Percentiles rank a stretch among this genome's conserved stretches.
Evolutionary conservation across 2,329 filamentous ascomycete species (phyloP).

Genomic region (Aspergillus calidoustus): DNA sequence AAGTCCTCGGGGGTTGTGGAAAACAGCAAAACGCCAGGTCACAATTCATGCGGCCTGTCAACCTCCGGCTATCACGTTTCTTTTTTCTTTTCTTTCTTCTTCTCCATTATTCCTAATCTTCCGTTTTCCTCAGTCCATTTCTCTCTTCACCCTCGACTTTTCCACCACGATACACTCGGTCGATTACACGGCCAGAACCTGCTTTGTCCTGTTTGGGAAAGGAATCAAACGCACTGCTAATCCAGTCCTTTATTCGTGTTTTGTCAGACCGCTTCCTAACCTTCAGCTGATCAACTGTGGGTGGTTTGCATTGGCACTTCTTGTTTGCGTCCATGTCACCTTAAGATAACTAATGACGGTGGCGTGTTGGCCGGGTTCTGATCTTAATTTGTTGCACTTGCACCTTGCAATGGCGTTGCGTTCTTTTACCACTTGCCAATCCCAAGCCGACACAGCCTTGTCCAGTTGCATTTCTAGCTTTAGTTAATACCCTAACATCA

Average conservation of each 20-base stretch:
- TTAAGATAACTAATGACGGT: background rate
- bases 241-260: background rate
- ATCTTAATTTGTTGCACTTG: background rate
- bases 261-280: background rate
- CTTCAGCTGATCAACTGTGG: background rate
- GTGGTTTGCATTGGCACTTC: background rate
- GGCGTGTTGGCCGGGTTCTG: conserved; percentile 8
- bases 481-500: conserved; percentile 13
- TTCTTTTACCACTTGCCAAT: background rate
- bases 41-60: conserved; percentile 13
- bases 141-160: conserved; percentile 8
- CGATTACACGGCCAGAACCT: conserved; percentile 6
- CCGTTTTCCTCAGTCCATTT: conserved; percentile 1
- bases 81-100: conserved; percentile 7
- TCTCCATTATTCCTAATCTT: conserved; percentile 9
- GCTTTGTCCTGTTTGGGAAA: conserved; percentile 2
- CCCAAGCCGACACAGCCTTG: background rate
- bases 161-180: background rate
- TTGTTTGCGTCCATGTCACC: background rate
- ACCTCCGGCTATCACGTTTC: background rate
- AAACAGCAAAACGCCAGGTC: conserved; percentile 1
- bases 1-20: background rate
- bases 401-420: conserved; percentile 1
- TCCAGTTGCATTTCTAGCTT: background rate
- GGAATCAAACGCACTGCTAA: background rate